These are phyloP conservation scores for Stemphylium lycopersici DNA, from an alignment of 2,329 filamentous ascomycete genomes.

Conservation along the genomic window DNA sequence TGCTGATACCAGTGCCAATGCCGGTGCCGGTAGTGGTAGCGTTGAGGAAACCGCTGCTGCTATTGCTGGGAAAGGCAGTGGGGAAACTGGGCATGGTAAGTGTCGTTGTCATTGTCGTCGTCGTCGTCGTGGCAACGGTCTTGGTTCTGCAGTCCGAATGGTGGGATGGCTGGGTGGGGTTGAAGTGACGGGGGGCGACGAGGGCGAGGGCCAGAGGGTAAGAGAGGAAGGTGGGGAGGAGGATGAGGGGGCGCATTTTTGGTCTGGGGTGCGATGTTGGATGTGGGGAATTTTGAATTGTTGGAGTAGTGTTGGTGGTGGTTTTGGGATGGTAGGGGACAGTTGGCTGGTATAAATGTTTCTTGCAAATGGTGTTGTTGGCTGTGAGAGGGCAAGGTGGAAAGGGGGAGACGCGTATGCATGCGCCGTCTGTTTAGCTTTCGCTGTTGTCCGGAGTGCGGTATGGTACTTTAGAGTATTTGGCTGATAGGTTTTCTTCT, in stretches of 20 bases:
- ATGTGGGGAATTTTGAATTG: too few relatives aligned
- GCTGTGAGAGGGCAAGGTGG: not conserved
- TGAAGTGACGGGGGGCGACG: not conserved
- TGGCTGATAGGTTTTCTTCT: not conserved
- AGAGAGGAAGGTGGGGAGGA: not conserved
- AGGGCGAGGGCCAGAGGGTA: not conserved
- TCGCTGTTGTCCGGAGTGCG: too few relatives aligned
- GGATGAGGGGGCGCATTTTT: not conserved
- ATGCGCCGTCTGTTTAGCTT: too few relatives aligned
- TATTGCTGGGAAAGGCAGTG: not conserved
- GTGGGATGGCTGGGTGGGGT: too few relatives aligned
- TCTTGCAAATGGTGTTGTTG: not conserved
- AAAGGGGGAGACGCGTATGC: too few relatives aligned
- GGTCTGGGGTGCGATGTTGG: not conserved
- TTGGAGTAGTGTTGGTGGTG: too few relatives aligned
- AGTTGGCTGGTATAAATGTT: not conserved
- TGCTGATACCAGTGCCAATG: not conserved
- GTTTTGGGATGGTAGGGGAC: too few relatives aligned
- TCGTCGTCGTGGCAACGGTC: too few relatives aligned
- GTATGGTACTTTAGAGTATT: too few relatives aligned
- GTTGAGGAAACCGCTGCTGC: not conserved
- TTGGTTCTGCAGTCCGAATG: not conserved
- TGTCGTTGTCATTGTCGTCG: not conserved
- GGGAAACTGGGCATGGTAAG: slow-evolving; percentile 1
- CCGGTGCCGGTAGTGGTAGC: not conserved